Percentiles rank a stretch among this genome's conserved stretches.
These are phyloP conservation scores for Batkoa obscura DNA, from an alignment of 371 early-diverging fungal species.

Conservation along the genomic window DNA sequence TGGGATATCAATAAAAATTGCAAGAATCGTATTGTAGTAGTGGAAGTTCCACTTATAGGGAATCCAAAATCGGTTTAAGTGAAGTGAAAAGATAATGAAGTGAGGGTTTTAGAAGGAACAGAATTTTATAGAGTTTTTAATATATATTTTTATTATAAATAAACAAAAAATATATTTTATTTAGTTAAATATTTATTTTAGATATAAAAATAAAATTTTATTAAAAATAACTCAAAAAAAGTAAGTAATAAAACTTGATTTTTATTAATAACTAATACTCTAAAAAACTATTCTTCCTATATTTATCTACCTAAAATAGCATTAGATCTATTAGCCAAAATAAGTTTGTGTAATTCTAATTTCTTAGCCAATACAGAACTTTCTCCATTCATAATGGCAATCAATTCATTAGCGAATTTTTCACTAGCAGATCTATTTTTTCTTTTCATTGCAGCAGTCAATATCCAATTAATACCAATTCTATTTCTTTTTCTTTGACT, in stretches of 20 bases:
- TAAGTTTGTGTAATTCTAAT: conserved; percentile 38
- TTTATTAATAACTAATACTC: too few relatives aligned
- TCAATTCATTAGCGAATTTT: conserved; percentile 59
- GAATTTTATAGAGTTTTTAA: too few relatives aligned
- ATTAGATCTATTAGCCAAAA: conserved; percentile 64
- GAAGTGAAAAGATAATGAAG: too few relatives aligned
- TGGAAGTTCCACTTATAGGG: background rate
- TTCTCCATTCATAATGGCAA: conserved; percentile 55
- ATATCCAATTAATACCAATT: conserved; percentile 73
- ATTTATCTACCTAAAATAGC: conserved; percentile 6
- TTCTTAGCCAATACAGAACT: conserved; percentile 41
- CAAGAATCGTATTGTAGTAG: conserved; percentile 26
- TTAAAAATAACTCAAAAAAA: too few relatives aligned
- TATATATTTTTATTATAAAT: too few relatives aligned
- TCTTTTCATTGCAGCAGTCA: conserved; percentile 51
- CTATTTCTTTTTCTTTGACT: conserved; percentile 60
- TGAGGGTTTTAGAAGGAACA: too few relatives aligned
- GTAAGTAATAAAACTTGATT: too few relatives aligned
- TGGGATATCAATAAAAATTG: conserved; percentile 58
- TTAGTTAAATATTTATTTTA: too few relatives aligned
- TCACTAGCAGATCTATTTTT: conserved; percentile 40
- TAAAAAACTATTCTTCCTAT: background rate
- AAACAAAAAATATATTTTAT: too few relatives aligned
- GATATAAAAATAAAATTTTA: too few relatives aligned
- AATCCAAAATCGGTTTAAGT: background rate